Evolutionary conservation across 2,329 filamentous ascomycete species (phyloP).

Genomic region (Didymella arachidicola): DNA sequence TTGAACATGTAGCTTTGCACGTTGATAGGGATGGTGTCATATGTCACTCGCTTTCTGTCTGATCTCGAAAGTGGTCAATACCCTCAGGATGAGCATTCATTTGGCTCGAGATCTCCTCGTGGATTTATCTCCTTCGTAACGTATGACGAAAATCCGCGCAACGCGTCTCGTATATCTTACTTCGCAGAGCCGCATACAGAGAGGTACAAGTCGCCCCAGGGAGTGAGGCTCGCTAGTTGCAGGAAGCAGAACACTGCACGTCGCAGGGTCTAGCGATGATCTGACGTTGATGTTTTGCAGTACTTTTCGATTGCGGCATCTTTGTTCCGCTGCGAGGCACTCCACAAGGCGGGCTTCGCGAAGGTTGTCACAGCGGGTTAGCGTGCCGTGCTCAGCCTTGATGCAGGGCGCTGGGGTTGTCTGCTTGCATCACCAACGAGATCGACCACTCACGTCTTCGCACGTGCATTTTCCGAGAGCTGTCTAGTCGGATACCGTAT

Average conservation of each 20-base stretch:
- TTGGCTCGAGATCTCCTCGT: background rate
- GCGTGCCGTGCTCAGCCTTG: constrained; percentile 13
- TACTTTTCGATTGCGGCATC: constrained; percentile 3
- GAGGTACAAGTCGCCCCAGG: background rate
- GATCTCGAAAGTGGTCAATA: no score
- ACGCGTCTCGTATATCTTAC: background rate
- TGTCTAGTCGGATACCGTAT: background rate
- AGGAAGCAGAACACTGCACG: constrained; percentile 1
- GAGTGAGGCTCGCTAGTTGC: constrained; percentile 20
- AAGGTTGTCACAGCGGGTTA: constrained; percentile 16
- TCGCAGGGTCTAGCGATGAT: constrained; percentile 12
- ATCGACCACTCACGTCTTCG: constrained; percentile 9
- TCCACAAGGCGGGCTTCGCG: constrained; percentile 19
- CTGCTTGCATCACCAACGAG: constrained; percentile 4
- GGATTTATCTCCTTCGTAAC: background rate
- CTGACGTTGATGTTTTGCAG: constrained; percentile 1
- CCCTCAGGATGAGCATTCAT: background rate
- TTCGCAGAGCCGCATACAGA: constrained; percentile 8
- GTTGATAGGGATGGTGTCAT: background rate
- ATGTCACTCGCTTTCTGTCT: background rate
- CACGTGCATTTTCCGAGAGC: constrained; percentile 6
- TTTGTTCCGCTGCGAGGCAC: constrained; percentile 18
- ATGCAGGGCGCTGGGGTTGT: constrained; percentile 10
- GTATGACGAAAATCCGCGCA: constrained; percentile 7
- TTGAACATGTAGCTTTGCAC: background rate